Evolutionary conservation across 2,329 filamentous ascomycete species (phyloP).

Genomic region (Aspergillus pseudonomiae): DNA sequence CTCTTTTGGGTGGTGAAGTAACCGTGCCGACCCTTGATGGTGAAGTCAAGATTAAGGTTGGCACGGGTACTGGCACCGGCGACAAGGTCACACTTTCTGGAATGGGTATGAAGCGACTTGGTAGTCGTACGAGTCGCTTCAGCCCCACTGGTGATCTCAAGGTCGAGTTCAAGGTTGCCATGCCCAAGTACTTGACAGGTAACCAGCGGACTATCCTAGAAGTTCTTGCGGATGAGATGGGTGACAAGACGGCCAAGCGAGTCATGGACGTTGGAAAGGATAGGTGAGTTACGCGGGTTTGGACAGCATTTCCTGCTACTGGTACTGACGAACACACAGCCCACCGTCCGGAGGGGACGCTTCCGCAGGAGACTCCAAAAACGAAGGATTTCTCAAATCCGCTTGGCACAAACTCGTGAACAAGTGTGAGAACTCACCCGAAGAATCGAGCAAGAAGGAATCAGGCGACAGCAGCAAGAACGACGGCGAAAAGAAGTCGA

Average conservation of each 20-base stretch:
- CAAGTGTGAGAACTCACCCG: constrained; percentile 49
- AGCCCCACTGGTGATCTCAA: constrained; percentile 74
- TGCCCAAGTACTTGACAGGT: constrained; percentile 90
- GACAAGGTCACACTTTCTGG: constrained; percentile 87
- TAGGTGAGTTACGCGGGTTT: constrained; percentile 51
- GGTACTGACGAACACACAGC: constrained; percentile 20
- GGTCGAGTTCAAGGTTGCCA: constrained; percentile 91
- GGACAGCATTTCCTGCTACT: neutral
- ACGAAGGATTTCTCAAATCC: constrained; percentile 88
- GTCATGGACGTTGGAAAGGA: constrained; percentile 78
- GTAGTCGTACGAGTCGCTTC: constrained; percentile 60
- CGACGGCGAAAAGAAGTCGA: constrained; percentile 37
- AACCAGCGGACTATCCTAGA: constrained; percentile 93
- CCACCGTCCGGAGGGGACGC: constrained; percentile 25
- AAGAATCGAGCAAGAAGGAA: constrained; percentile 34
- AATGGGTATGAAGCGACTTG: constrained; percentile 91
- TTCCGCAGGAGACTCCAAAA: constrained; percentile 58
- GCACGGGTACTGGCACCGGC: constrained; percentile 87
- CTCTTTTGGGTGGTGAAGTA: constrained; percentile 87
- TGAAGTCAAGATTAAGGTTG: constrained; percentile 85
- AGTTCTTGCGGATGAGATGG: constrained; percentile 95
- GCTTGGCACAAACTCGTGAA: constrained; percentile 93
- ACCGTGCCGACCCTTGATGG: constrained; percentile 87
- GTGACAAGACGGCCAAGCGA: constrained; percentile 85
- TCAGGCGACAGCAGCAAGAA: constrained; percentile 27